Evolutionary conservation across 169 alveolate genomes (phyloP).

Genomic region (Babesia ovis): DNA sequence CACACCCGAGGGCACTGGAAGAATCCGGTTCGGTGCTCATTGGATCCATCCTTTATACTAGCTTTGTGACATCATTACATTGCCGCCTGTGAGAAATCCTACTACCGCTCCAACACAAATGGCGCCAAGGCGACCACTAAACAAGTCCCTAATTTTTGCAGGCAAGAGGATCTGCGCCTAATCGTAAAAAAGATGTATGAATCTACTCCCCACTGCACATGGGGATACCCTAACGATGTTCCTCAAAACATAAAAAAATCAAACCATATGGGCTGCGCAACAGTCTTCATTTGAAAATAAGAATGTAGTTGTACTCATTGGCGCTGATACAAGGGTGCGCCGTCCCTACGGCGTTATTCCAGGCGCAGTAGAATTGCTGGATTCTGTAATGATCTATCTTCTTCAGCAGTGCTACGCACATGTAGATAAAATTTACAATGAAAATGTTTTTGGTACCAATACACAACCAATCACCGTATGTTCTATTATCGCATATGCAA

Average conservation of each 20-base stretch:
- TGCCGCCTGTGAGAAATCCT: background rate
- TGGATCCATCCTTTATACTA: slow-evolving; percentile 1
- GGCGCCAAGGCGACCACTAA: background rate
- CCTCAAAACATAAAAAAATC: background rate
- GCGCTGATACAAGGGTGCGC: background rate
- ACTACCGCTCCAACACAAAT: background rate
- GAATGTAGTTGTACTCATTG: background rate
- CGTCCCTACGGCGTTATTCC: background rate
- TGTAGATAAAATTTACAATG: no score
- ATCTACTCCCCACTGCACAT: slow-evolving; percentile 31
- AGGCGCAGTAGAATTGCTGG: no score
- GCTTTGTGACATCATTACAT: slow-evolving; percentile 16
- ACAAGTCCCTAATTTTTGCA: background rate
- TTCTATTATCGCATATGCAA: no score
- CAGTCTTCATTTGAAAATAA: background rate
- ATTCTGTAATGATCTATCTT: no score
- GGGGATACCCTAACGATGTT: slow-evolving; percentile 7
- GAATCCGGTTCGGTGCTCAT: slow-evolving; percentile 18
- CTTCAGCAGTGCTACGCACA: no score
- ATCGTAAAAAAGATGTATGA: background rate
- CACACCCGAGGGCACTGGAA: slow-evolving; percentile 38
- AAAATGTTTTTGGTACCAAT: no score
- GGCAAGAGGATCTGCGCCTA: background rate
- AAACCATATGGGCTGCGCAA: background rate
- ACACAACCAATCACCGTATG: background rate